Conservation (phyloP, 2,329 filamentous ascomycete genomes). For the Mycocentrospora acerina region DNA sequence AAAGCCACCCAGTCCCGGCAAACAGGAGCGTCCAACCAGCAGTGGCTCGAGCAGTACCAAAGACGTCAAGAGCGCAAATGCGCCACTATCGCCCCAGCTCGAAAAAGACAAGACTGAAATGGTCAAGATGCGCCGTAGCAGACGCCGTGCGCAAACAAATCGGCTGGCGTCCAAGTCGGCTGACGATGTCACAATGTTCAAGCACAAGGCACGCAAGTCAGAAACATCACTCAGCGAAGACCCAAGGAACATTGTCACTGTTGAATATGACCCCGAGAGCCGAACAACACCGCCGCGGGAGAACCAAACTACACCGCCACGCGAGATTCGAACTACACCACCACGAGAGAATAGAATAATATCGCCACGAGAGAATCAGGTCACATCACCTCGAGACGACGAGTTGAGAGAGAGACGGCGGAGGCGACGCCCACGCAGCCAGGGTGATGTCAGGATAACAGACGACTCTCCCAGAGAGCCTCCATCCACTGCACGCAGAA, state of each 20-base stretch:
- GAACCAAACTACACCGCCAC: slow-evolving; percentile 14
- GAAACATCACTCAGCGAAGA: slow-evolving; percentile 27
- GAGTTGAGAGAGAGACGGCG: slow-evolving; percentile 32
- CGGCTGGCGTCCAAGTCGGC: slow-evolving; percentile 36
- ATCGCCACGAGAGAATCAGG: slow-evolving; percentile 3
- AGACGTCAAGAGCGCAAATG: slow-evolving; percentile 22
- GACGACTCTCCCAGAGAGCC: slow-evolving; percentile 26
- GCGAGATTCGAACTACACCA: slow-evolving; percentile 4
- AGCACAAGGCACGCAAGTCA: slow-evolving; percentile 21
- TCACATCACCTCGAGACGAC: slow-evolving; percentile 17
- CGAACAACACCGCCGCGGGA: slow-evolving; percentile 4
- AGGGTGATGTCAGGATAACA: slow-evolving; percentile 24
- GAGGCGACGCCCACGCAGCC: slow-evolving; percentile 28
- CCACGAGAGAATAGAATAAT: slow-evolving; percentile 5
- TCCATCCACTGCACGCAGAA: slow-evolving; percentile 17
- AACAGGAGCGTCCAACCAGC: slow-evolving; percentile 35
- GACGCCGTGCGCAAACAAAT: slow-evolving; percentile 29
- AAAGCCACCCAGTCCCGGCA: slow-evolving; percentile 32
- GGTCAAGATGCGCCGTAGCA: slow-evolving; percentile 28
- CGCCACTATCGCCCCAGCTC: slow-evolving; percentile 22
- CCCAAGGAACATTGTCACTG: slow-evolving; percentile 24
- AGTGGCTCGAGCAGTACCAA: slow-evolving; percentile 36
- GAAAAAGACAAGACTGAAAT: slow-evolving; percentile 25
- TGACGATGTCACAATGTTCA: slow-evolving; percentile 28
- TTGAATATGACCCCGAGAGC: slow-evolving; percentile 31